Base-by-base conservation (phyloP, 495 filamentous ascomycete species). In the Penicillium nucicola region DNA sequence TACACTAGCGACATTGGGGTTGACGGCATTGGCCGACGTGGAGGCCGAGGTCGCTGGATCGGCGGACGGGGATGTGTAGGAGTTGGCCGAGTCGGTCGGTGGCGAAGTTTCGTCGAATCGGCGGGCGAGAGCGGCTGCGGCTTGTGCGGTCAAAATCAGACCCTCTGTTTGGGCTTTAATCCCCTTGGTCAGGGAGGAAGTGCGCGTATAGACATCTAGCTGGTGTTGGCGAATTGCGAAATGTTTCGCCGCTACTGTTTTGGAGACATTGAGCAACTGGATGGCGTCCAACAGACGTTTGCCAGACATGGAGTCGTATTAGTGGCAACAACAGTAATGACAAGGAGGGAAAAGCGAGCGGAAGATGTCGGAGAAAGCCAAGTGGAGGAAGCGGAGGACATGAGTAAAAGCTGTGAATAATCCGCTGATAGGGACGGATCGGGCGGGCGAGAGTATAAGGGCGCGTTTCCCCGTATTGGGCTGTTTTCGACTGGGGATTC, bases 201-300 rank as follows among this genome's bases (percentile, higher is more conserved):
- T 89, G 51, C 78, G 79, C 44, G 77, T 83, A 65, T 87, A 97
- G 49, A 86, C 68, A 67, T 95, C 86, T 20, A 93, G 68, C 65
- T 97, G 90, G 47, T 82, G 77, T 34, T 80, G 75, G 14, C 91
- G 85, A 54, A 97, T 78, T 13, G 82, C 82, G 39, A 89, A 68
- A 70, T 97, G 93, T 70, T 90, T 89, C 56, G 78, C 73, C 13
- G 87, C 88, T 41, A 99, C 79, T 9, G 83, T 77, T 38, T 83
- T 82, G 48, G 89, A 85, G 61, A 88, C 92, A 74, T 82, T 85
- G 62, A 87, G 79, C 33, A 96, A 76, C 53, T 87, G 85, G 50
- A 87, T 83, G 53, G 86, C 79, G 72, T 97, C 92, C 48, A 95
- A 74, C 42, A 96, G 71, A 52, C 84, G 79, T 65, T 77, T 81